phyloP scores from a whole-genome alignment of 768 basidiomycete species.

The Polyporus arcularius region DNA sequence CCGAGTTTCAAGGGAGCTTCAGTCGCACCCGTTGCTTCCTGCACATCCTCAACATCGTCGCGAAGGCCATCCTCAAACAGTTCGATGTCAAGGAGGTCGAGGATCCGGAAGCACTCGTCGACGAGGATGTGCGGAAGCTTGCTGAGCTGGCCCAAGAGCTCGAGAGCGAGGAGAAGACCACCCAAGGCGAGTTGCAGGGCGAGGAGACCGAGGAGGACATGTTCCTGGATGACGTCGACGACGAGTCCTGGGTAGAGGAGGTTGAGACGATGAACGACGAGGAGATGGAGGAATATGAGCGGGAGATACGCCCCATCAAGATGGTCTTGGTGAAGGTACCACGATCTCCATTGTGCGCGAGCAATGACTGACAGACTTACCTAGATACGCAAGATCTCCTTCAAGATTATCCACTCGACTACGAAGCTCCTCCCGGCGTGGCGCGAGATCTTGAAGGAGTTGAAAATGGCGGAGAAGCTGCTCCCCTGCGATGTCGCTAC shows the following conservation, averaged over 20 bases:
- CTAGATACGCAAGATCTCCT: neutral
- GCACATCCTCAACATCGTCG: constrained; percentile 22
- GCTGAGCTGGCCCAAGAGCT: too few species aligned
- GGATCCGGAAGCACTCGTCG: neutral
- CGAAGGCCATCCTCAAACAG: constrained; percentile 2
- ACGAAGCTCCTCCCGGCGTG: constrained; percentile 9
- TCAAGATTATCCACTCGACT: constrained; percentile 16
- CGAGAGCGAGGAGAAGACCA: too few species aligned
- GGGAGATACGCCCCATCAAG: neutral
- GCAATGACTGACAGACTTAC: constrained; percentile 6
- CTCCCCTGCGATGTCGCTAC: constrained; percentile 21
- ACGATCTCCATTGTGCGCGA: neutral
- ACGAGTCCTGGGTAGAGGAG: too few species aligned
- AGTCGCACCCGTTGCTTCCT: constrained; percentile 18
- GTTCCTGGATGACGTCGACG: too few species aligned
- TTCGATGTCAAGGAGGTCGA: neutral
- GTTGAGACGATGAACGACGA: too few species aligned
- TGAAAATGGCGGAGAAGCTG: neutral
- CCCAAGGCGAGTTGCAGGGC: too few species aligned
- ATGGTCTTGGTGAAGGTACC: neutral
- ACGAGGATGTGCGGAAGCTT: too few species aligned
- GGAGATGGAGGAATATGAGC: too few species aligned
- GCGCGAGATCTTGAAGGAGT: too few species aligned
- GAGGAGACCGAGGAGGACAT: too few species aligned
- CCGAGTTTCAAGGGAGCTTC: constrained; percentile 2